These are phyloP conservation scores for Truncatella angustata DNA, from an alignment of 2,329 filamentous ascomycete species.

Conservation along the genomic window DNA sequence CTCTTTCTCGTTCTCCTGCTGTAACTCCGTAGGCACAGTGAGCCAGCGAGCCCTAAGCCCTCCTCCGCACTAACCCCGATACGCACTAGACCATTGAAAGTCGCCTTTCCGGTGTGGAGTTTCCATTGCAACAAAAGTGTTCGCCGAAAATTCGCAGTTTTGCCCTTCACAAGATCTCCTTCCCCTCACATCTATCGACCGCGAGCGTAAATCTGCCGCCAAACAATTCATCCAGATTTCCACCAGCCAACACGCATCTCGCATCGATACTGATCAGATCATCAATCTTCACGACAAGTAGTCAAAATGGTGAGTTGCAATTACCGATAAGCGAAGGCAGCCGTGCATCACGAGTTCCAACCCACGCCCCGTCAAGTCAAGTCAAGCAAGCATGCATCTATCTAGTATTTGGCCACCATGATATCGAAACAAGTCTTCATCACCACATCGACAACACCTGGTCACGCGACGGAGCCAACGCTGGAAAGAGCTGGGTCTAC, in stretches of 20 bases:
- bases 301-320: constrained; percentile 67
- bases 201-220: constrained; percentile 50
- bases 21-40: too few species aligned
- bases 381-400: constrained; percentile 2
- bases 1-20: too few species aligned
- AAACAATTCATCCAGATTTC: constrained; percentile 45
- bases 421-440: too few species aligned
- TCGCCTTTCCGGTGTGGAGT: constrained; percentile 10
- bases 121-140: constrained; percentile 6
- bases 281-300: constrained; percentile 44
- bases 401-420: constrained; percentile 9
- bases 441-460: constrained; percentile 9
- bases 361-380: background rate
- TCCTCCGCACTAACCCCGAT: constrained; percentile 7
- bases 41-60: constrained; percentile 13
- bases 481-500: background rate
- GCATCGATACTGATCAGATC: constrained; percentile 40
- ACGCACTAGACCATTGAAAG: background rate
- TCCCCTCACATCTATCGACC: constrained; percentile 33
- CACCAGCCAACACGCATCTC: constrained; percentile 47
- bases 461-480: background rate
- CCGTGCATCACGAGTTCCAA: too few species aligned
- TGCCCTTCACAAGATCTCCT: constrained; percentile 47
- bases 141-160: constrained; percentile 35
- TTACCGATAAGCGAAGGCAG: too few species aligned